These are phyloP conservation scores for Tripidium arundinaceum DNA, from an alignment of 202 grass and related monocot genomes.

Conservation along the genomic window DNA sequence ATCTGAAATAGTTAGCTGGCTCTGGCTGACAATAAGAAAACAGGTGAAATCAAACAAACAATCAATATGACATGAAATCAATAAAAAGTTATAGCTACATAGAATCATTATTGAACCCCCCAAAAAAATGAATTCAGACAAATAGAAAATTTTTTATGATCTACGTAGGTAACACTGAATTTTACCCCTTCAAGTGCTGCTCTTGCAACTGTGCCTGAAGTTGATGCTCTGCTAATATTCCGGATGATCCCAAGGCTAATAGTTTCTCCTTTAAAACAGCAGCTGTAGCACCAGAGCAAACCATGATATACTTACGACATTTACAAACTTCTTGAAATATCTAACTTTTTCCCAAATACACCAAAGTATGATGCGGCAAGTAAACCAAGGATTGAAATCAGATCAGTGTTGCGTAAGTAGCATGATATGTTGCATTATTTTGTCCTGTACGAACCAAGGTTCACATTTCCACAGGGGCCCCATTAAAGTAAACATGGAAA, in stretches of 20 bases:
- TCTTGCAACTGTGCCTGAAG: slow-evolving; percentile 94
- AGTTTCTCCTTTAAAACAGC: slow-evolving; percentile 98
- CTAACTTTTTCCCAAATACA: background rate
- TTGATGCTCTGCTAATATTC: slow-evolving; percentile 96
- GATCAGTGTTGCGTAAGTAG: background rate
- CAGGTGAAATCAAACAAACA: slow-evolving; percentile 25
- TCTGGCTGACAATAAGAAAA: slow-evolving; percentile 66
- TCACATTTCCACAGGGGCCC: background rate
- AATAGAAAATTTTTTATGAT: background rate
- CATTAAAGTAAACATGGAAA: slow-evolving; percentile 1
- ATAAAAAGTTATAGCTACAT: slow-evolving; percentile 1
- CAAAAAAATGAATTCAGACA: background rate
- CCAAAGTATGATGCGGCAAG: background rate
- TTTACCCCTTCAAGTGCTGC: slow-evolving; percentile 93
- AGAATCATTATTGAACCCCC: background rate
- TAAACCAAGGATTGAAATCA: slow-evolving; percentile 3
- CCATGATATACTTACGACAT: slow-evolving; percentile 20
- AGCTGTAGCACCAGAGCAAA: slow-evolving; percentile 48
- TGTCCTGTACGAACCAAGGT: slow-evolving; percentile 8
- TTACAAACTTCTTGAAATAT: slow-evolving; percentile 1
- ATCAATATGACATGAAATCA: slow-evolving; percentile 17
- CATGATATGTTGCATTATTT: background rate
- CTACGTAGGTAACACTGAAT: background rate
- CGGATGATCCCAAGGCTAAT: slow-evolving; percentile 86
- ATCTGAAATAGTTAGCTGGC: slow-evolving; percentile 96